Conservation (phyloP, 257 asterid species). For the Henckelia pumila region DNA sequence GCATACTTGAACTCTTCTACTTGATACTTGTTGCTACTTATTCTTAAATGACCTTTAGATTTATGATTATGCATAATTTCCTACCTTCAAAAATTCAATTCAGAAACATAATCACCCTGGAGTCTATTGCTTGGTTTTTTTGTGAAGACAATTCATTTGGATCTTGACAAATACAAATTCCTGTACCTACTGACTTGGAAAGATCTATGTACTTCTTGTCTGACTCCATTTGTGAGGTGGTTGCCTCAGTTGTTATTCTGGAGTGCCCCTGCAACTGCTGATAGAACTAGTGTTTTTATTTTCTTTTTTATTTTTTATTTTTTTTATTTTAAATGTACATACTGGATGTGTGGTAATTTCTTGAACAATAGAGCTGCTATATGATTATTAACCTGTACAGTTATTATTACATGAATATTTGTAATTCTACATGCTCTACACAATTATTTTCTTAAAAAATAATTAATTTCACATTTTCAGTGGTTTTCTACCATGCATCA, state of each 20-base stretch:
- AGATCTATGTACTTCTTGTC: conserved; percentile 7
- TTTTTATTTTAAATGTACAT: too few species aligned
- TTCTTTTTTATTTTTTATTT: too few species aligned
- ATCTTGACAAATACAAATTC: conserved; percentile 4
- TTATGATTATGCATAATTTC: conserved; percentile 16
- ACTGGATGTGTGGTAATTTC: conserved; percentile 12
- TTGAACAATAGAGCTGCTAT: conserved; percentile 1
- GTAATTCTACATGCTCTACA: too few species aligned
- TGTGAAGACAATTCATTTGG: conserved; percentile 13
- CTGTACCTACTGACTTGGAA: conserved; percentile 18
- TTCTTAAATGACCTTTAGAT: conserved; percentile 12
- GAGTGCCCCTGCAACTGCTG: conserved; percentile 11
- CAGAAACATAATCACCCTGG: too few species aligned
- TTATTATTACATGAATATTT: conserved; percentile 12
- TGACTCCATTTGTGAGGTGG: conserved; percentile 7
- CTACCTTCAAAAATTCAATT: too few species aligned
- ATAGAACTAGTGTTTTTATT: not conserved
- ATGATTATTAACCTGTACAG: conserved; percentile 10
- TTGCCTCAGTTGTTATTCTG: conserved; percentile 14
- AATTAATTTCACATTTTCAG: too few species aligned
- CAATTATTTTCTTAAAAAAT: too few species aligned
- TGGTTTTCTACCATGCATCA: too few species aligned
- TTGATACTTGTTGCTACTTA: conserved; percentile 11
- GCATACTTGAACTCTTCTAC: conserved; percentile 11
- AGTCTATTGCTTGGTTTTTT: conserved; percentile 9